phyloP scores from a whole-genome alignment of 768 basidiomycete species.

The Daedaleopsis nitida region DNA sequence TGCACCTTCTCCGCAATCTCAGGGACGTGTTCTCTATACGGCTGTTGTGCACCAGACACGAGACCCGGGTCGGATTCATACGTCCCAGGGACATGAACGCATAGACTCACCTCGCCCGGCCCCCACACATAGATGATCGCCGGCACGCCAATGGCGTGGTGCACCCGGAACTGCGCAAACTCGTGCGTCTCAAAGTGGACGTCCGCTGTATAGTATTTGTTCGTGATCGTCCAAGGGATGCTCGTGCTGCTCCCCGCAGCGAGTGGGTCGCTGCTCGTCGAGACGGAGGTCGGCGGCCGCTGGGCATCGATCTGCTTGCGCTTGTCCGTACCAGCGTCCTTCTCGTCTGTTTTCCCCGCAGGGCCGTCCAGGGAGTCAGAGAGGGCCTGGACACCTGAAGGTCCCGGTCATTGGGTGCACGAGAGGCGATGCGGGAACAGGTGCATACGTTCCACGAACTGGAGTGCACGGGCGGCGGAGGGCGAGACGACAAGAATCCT shows the following conservation, averaged over 20 bases:
- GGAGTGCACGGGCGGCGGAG: slow-evolving; percentile 25
- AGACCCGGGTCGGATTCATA: slow-evolving; percentile 1
- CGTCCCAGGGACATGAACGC: slow-evolving; percentile 1
- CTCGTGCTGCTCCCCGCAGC: slow-evolving; percentile 13
- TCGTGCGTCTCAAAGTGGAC: slow-evolving; percentile 66
- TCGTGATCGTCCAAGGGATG: slow-evolving; percentile 75
- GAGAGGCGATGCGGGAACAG: slow-evolving; percentile 12
- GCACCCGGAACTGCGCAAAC: slow-evolving; percentile 44
- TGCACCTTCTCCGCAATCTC: slow-evolving; percentile 50
- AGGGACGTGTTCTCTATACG: slow-evolving; percentile 58
- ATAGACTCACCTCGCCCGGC: slow-evolving; percentile 58
- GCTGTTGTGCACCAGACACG: slow-evolving; percentile 35
- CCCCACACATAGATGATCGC: slow-evolving; percentile 77
- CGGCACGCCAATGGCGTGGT: slow-evolving; percentile 52
- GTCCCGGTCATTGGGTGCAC: slow-evolving; percentile 14
- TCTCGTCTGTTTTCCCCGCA: not conserved
- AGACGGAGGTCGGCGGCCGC: not conserved
- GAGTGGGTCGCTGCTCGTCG: slow-evolving; percentile 6
- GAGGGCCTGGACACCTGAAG: slow-evolving; percentile 30
- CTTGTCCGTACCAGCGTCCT: not conserved
- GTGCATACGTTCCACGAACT: slow-evolving; percentile 32
- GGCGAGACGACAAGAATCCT: slow-evolving; percentile 31
- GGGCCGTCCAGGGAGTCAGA: slow-evolving; percentile 1
- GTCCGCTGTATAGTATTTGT: slow-evolving; percentile 80
- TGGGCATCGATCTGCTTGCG: not conserved